Evolutionary conservation across 805 yeast genomes (phyloP).

Genomic region (Hanseniaspora jakobsenii): DNA sequence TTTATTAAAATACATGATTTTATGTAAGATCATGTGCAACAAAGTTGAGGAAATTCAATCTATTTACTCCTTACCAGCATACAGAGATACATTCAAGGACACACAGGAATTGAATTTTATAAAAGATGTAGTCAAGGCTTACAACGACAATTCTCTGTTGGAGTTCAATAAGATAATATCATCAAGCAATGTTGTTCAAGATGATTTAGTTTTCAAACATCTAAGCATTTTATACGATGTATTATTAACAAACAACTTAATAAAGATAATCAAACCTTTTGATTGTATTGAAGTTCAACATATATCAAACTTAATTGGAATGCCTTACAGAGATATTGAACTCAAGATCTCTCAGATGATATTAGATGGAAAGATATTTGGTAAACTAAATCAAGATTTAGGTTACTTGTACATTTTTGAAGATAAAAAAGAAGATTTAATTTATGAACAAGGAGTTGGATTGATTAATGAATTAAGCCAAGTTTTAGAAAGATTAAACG

Average conservation of each 20-base stretch:
- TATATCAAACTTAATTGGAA: conserved; percentile 75
- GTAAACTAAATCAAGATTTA: conserved; percentile 94
- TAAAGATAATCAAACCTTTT: conserved; percentile 91
- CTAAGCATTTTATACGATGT: conserved; percentile 88
- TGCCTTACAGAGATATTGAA: conserved; percentile 79
- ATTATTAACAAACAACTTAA: conserved; percentile 79
- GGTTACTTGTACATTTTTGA: conserved; percentile 93
- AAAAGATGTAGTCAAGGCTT: conserved; percentile 85
- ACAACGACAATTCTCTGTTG: conserved; percentile 74
- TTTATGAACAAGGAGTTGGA: conserved; percentile 77
- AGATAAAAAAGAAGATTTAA: conserved; percentile 75
- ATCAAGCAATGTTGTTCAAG: conserved; percentile 57
- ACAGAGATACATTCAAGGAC: conserved; percentile 34
- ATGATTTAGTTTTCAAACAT: conserved; percentile 80
- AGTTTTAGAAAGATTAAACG: conserved; percentile 84
- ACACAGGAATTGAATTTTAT: conserved; percentile 81
- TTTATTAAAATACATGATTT: conserved; percentile 81
- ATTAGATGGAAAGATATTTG: conserved; percentile 85
- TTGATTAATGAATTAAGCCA: conserved; percentile 75
- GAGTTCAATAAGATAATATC: conserved; percentile 78
- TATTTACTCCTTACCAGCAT: conserved; percentile 43
- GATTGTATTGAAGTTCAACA: conserved; percentile 90
- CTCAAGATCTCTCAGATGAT: conserved; percentile 94
- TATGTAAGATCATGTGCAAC: conserved; percentile 87
- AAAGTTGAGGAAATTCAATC: conserved; percentile 73